These are phyloP conservation scores for Prunus armeniaca DNA, from an alignment of 306 rosid genomes.

Conservation along the genomic window DNA sequence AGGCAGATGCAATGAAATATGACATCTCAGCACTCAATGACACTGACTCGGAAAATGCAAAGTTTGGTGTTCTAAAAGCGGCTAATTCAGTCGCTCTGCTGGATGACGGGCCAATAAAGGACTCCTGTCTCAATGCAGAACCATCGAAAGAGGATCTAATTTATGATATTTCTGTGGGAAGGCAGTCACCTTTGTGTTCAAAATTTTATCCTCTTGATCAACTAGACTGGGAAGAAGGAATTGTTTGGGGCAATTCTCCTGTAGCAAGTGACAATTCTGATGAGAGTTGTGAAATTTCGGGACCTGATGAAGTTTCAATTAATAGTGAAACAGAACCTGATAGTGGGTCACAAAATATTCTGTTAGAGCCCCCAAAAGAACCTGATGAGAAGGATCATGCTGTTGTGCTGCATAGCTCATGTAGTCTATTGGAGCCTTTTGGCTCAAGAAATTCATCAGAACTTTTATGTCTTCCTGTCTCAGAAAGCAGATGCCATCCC, in stretches of 20 bases:
- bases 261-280: constrained; percentile 37
- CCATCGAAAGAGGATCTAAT: constrained; percentile 57
- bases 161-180: constrained; percentile 34
- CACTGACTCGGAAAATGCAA: constrained; percentile 46
- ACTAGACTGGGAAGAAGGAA: constrained; percentile 84
- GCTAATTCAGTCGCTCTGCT: constrained; percentile 31
- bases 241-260: constrained; percentile 87
- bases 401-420: constrained; percentile 30
- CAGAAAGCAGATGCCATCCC: constrained; percentile 64
- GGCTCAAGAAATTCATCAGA: constrained; percentile 49
- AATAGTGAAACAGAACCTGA: constrained; percentile 50
- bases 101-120: constrained; percentile 39
- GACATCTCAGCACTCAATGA: constrained; percentile 43
- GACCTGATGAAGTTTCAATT: constrained; percentile 52
- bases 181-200: constrained; percentile 32
- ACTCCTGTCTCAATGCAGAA: constrained; percentile 53
- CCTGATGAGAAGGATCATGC: constrained; percentile 37
- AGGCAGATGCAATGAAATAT: constrained; percentile 32
- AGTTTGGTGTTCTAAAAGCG: constrained; percentile 51
- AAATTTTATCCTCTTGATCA: constrained; percentile 81
- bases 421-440: constrained; percentile 58
- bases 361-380: constrained; percentile 27
- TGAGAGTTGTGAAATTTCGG: constrained; percentile 62
- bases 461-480: constrained; percentile 30
- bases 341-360: constrained; percentile 37